Base-by-base conservation (phyloP, 2,329 filamentous ascomycete species). In the Rhynchosporium agropyri region DNA sequence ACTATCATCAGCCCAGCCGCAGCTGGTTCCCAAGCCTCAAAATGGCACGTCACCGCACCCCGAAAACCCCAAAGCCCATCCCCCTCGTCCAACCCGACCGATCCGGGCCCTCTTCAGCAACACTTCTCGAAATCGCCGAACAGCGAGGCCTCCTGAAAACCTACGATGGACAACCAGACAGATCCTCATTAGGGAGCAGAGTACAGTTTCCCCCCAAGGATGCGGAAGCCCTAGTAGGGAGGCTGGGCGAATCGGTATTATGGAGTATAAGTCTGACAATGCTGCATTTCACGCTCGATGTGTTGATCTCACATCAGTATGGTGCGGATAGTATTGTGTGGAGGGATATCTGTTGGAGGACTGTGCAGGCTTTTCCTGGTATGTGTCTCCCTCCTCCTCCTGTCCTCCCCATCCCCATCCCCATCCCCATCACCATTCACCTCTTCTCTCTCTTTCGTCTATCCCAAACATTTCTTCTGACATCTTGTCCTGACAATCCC, bases 271-370 rank as follows among this genome's bases (percentile, higher is more conserved):
- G 85, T 66, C 76, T 95, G 70, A 80, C 84, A 12, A 90, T 88
- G 80, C 76, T 93, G 57, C 89, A 94, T 73, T 87, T 92, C 69
- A 91, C 89, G 0, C 81, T 95, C 58, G 90, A 94, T 72, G 86
- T 92, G 43, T 79, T 95, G 10, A 89, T 92, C 28, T 89, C 92
- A 74, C 83, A 88, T 69, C 91, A 95, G 76, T 95, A 91, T 71
- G 46, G 43, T n/a, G 84, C 86, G n/a, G 80, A 86, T 65, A 81
- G 85, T 2, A 80, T 92, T 2, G 73, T 81, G 3, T 91, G 87
- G 86, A 62, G 72, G 0, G 29, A 54, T 4, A 81, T 92, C 2
- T 68, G 80, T 12, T 71, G 72, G 56, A 81, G 89, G 53, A 80
- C 85, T 1, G 71, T 76, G 1, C 80, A 80, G 46, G 83, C 85